Percentiles rank a stretch among this genome's conserved stretches.
Evolutionary conservation across 1,284 basidiomycete genomes (phyloP).

Genomic region (Blastosporella zonata): DNA sequence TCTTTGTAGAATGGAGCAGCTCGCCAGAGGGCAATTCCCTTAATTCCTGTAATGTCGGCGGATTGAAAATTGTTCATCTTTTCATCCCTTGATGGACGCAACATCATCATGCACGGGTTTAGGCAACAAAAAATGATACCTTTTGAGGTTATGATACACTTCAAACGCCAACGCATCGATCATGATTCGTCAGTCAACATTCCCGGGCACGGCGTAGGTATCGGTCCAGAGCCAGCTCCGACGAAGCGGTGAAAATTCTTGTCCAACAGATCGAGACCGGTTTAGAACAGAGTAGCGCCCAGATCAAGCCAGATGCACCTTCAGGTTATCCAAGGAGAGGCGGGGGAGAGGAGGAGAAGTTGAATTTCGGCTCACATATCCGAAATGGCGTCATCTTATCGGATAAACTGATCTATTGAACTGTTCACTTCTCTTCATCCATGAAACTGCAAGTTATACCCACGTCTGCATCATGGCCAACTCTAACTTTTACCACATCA

Average conservation of each 20-base stretch:
- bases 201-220: too few species aligned
- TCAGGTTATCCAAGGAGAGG: too few species aligned
- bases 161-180: too few species aligned
- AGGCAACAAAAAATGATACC: background rate
- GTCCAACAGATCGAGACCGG: too few species aligned
- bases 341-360: too few species aligned
- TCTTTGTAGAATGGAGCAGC: background rate
- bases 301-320: too few species aligned
- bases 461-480: constrained; percentile 14
- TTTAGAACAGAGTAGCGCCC: too few species aligned
- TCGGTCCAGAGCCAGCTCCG: too few species aligned
- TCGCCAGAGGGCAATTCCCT: background rate
- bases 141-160: too few species aligned
- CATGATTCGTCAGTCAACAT: too few species aligned
- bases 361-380: constrained; percentile 24
- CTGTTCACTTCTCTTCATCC: constrained; percentile 19
- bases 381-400: constrained; percentile 34
- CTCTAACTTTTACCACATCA: constrained; percentile 54
- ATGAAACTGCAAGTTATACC: constrained; percentile 6
- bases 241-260: too few species aligned
- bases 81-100: constrained; percentile 7
- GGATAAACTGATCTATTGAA: constrained; percentile 14
- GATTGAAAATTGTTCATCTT: constrained; percentile 8
- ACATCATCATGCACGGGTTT: too few species aligned
- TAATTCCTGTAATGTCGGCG: constrained; percentile 7